Percentiles rank a stretch among this genome's conserved stretches.
Evolutionary conservation across 495 filamentous ascomycete species (phyloP).

Genomic region (Margaritispora aquatica): DNA sequence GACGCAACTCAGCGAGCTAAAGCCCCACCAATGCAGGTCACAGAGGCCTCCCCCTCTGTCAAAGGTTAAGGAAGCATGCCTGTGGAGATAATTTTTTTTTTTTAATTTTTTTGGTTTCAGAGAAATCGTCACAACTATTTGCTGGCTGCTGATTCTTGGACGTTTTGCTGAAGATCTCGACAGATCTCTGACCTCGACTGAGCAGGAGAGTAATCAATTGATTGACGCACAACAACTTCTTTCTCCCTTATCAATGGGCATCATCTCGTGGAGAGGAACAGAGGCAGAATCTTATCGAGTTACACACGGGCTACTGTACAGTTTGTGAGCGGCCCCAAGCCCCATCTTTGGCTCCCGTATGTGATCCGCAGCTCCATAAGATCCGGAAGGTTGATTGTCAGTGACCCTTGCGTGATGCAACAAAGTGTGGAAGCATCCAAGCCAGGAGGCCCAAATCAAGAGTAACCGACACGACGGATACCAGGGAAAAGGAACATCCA

Average conservation of each 20-base stretch:
- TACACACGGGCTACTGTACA: background rate
- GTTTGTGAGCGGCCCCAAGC: background rate
- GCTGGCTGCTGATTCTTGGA: background rate
- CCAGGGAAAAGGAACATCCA: background rate
- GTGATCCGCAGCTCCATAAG: background rate
- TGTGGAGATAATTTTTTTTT: conserved; percentile 8
- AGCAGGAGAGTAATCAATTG: background rate
- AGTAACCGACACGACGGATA: background rate
- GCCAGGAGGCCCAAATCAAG: background rate
- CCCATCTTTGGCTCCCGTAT: background rate
- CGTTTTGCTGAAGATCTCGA: background rate
- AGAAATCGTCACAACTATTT: conserved; percentile 12
- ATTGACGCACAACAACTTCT: background rate
- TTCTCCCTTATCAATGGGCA: no score
- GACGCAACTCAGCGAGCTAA: background rate
- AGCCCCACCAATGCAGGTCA: conserved; percentile 15
- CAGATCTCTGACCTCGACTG: background rate
- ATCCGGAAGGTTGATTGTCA: background rate
- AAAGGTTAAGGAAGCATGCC: conserved; percentile 11
- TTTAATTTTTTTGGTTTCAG: conserved; percentile 17
- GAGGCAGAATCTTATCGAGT: background rate
- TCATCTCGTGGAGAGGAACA: no score
- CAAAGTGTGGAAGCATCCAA: background rate
- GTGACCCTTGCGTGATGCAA: background rate
- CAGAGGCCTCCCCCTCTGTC: background rate